Conservation (phyloP, 352 stramenopile species). For the Pythium myriotylum region DNA sequence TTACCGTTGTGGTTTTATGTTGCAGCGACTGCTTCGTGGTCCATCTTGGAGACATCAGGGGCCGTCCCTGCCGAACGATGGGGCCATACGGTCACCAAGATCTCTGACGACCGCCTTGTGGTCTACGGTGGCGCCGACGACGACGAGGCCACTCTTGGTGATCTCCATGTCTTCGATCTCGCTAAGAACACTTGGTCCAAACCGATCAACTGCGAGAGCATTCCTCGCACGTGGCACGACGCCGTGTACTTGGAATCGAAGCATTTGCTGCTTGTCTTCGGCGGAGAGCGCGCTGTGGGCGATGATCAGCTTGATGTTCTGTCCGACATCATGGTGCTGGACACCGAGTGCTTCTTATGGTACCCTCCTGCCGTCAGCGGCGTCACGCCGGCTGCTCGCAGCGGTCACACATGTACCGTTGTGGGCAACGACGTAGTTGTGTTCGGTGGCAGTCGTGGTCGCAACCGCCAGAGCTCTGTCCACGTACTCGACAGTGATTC, state of each 20-base stretch:
- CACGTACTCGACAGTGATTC: constrained; percentile 77
- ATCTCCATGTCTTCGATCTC: constrained; percentile 89
- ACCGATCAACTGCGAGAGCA: constrained; percentile 89
- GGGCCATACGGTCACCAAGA: constrained; percentile 90
- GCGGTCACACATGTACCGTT: constrained; percentile 76
- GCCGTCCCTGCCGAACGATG: constrained; percentile 64
- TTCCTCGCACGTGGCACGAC: constrained; percentile 90
- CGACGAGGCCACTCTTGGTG: constrained; percentile 77
- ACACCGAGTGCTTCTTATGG: constrained; percentile 94
- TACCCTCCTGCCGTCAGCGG: constrained; percentile 89
- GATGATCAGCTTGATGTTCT: constrained; percentile 72
- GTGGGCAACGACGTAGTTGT: constrained; percentile 79
- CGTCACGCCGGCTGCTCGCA: constrained; percentile 57
- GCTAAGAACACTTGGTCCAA: constrained; percentile 70
- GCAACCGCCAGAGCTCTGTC: constrained; percentile 74
- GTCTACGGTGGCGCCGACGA: constrained; percentile 93
- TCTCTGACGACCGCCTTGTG: constrained; percentile 85
- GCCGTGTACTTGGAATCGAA: constrained; percentile 88
- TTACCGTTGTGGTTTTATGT: constrained; percentile 4
- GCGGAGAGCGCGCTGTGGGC: constrained; percentile 79
- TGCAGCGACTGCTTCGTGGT: constrained; percentile 39
- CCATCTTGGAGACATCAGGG: constrained; percentile 41
- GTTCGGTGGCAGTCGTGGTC: constrained; percentile 73
- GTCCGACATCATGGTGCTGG: constrained; percentile 90
- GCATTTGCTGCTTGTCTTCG: constrained; percentile 92